Evolutionary conservation across 331 rosid species (phyloP), one percentile per base, ranked within the genome.

Genomic region (Quercus lobata): DNA sequence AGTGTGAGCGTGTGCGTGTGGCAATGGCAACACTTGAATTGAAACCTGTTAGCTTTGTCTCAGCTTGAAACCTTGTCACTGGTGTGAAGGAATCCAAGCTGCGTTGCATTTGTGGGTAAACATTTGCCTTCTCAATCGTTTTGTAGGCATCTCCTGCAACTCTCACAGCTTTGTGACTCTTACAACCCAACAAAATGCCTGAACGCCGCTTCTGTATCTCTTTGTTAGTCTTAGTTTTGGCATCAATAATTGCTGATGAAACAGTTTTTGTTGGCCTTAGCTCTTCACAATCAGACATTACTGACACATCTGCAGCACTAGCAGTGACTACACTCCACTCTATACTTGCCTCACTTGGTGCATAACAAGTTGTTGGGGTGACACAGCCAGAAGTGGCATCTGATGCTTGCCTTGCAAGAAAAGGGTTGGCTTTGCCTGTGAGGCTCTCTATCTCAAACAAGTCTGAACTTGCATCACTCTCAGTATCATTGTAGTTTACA

Each of bases 311-410:
- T 19, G 91, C 92, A 21, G 91, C 97, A 78, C 99, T 96, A 22
- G 97, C 94, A 12, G 99, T 96, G 74, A 79, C 88, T 76, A 96
- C 97, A 78, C 98, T 93, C 99, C 99, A 93, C 32, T 92, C 97
- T 44, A 96, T 96, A 89, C 99, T 93, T 4, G 90, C 94, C 79
- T 96, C 99, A 55, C 98, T 96, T 22, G 99, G 99, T 34, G 98
- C 97, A 81, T 96, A 96, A 74, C 89, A 86, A 55, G 79, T 85
- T n/a, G 90, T 87, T 6, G 97, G 97, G 58, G 95, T 94, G 72
- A 73, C 82, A 74, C 90, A 83, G 61, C 87, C 90, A 4, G 90
- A 83, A 32, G 85, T 60, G 22, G 75, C 84, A 72, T 86, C 85
- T 7, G 95, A 90, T 16, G 83, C 63, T 63, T 87, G 84, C 76